Conservation (phyloP, 2,329 filamentous ascomycete species). For the Trichoderma sp. region DNA sequence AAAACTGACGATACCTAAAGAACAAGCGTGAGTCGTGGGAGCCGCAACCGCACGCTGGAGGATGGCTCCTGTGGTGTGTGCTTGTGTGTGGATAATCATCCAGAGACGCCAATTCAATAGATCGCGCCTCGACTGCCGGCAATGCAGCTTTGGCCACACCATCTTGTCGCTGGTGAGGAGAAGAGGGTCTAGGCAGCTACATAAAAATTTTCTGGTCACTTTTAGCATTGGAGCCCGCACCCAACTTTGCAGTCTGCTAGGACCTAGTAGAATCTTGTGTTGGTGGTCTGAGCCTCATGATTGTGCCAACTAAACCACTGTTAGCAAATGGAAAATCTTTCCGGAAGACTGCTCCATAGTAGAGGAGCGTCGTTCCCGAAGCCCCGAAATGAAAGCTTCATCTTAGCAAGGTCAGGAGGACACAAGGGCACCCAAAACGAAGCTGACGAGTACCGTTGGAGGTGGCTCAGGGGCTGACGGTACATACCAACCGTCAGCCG, state of each 20-base stretch:
- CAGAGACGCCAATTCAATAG: slow-evolving; percentile 15
- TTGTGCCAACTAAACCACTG: background rate
- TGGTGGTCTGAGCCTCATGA: slow-evolving; percentile 14
- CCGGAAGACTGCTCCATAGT: background rate
- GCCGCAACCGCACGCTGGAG: background rate
- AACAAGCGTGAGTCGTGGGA: background rate
- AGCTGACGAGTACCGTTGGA: background rate
- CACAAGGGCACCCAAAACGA: background rate
- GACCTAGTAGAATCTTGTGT: background rate
- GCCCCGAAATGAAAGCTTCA: slow-evolving; percentile 8
- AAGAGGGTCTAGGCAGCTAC: slow-evolving; percentile 24
- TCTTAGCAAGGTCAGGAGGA: slow-evolving; percentile 19
- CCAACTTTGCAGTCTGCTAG: slow-evolving; percentile 10
- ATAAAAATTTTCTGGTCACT: slow-evolving; percentile 24
- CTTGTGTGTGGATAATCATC: background rate
- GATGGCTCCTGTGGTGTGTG: background rate
- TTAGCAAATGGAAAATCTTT: background rate
- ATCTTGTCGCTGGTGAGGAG: slow-evolving; percentile 18
- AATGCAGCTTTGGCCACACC: slow-evolving; percentile 18
- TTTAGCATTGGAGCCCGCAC: background rate
- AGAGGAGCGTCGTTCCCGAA: background rate
- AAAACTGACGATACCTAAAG: slow-evolving; percentile 2
- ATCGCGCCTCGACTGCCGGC: slow-evolving; percentile 23
- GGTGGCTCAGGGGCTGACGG: slow-evolving; percentile 14
- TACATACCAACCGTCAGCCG: background rate